Evolutionary conservation across 345 rosid species (phyloP), one percentile per base, ranked within the genome.

Genomic region (Gossypium raimondii): DNA sequence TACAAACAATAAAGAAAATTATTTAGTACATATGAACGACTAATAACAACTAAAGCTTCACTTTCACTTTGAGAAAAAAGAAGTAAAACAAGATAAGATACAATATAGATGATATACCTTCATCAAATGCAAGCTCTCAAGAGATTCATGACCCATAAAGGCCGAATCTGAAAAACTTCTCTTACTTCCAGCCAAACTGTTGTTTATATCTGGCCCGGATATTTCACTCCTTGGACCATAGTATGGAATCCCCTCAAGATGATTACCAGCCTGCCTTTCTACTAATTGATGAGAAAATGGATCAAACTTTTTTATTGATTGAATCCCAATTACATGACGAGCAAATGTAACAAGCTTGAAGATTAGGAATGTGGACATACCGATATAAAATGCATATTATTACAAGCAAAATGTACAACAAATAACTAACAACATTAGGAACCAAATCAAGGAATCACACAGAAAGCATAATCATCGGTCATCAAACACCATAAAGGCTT

Each of bases 211-310:
- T 59, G 86, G 80, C 45, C 88, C 87, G 41, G 95, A 91, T 61
- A 84, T 77, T 20, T 90, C 94, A 63, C 90, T 87, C 78, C 94
- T 88, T 34, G 90, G 86, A 74, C 88, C 84, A 72, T 88, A 92
- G 84, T 78, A 88, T 41, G 94, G 97, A 82, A 90, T 84, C n/a
- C 97, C 98, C 81, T 91, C 94, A 24, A 91, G 90, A 83, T 89
- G 93, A 83, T 73, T 91, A 20, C 86, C 83, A 53, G 64, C 83
- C 82, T 87, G 89, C 78, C 86, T 88, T 86, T 90, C 92, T 78
- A 84, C 77, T 70, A 74, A 77, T 71, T 34, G 65, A 82, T 75
- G 80, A 81, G 79, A 75, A 78, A 82, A 60, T 22, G 60, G 58
- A 77, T 77, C 75, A 82, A 79, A 81, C 69, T 57, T 73, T 38